Conservation (phyloP, 2,329 filamentous ascomycete species). For the Allantophomopsis lycopodina region DNA sequence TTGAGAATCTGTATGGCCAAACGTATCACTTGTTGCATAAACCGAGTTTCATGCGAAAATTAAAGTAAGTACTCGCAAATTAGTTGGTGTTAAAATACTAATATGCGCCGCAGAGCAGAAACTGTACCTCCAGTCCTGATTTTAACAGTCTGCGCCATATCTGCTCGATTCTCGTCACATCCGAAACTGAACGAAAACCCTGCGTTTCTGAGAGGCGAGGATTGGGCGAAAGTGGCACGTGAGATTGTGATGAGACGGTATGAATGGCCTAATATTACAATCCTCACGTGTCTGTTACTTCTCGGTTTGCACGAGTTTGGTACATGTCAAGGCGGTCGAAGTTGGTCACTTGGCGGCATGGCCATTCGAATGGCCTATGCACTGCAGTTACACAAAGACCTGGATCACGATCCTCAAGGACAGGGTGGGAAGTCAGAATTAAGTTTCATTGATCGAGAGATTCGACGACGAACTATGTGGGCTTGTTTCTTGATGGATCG, state of each 20-base stretch:
- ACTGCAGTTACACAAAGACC: slow-evolving; percentile 80
- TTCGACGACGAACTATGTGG: slow-evolving; percentile 92
- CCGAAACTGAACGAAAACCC: slow-evolving; percentile 59
- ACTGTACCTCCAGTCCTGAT: slow-evolving; percentile 80
- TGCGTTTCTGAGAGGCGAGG: slow-evolving; percentile 77
- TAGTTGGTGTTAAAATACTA: slow-evolving; percentile 1
- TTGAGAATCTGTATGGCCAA: slow-evolving; percentile 91
- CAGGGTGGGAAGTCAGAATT: slow-evolving; percentile 49
- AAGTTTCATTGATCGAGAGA: slow-evolving; percentile 88
- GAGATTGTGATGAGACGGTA: slow-evolving; percentile 79
- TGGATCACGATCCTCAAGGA: slow-evolving; percentile 67
- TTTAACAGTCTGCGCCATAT: slow-evolving; percentile 86
- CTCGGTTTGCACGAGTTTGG: slow-evolving; percentile 91
- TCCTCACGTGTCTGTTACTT: slow-evolving; percentile 78
- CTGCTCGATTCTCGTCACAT: slow-evolving; percentile 88
- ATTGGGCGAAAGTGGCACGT: slow-evolving; percentile 79
- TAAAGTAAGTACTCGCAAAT: slow-evolving; percentile 37
- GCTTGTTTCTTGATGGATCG: slow-evolving; percentile 95
- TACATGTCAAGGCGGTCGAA: slow-evolving; percentile 88
- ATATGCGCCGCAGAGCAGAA: slow-evolving; percentile 39
- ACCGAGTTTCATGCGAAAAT: slow-evolving; percentile 86
- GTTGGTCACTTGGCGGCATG: slow-evolving; percentile 91
- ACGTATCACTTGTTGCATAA: slow-evolving; percentile 92
- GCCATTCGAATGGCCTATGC: slow-evolving; percentile 96
- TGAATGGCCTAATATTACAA: slow-evolving; percentile 92